Evolutionary conservation across 2,329 filamentous ascomycete genomes (phyloP).

Genomic region (Blastomyces silverae): DNA sequence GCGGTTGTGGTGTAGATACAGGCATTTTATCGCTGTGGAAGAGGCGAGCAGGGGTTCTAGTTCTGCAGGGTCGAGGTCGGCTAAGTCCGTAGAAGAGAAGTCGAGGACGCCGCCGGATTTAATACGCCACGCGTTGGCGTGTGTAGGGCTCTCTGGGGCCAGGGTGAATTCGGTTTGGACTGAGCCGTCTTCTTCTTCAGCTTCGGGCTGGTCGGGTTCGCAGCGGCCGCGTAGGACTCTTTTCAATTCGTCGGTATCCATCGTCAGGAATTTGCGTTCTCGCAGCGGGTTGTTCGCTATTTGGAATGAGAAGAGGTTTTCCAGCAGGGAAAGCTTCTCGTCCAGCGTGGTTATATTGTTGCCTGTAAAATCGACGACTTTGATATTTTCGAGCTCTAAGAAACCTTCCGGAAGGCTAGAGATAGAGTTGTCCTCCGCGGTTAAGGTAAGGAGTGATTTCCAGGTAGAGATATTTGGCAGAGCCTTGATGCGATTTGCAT

Average conservation of each 20-base stretch:
- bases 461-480: constrained; percentile 71
- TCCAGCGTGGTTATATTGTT: constrained; percentile 76
- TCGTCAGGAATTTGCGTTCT: constrained; percentile 77
- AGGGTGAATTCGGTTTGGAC: constrained; percentile 39
- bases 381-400: constrained; percentile 58
- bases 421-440: constrained; percentile 76
- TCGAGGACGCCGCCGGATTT: constrained; percentile 53
- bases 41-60: constrained; percentile 40
- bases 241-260: constrained; percentile 76
- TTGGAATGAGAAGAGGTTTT: constrained; percentile 64
- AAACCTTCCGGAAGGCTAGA: constrained; percentile 70
- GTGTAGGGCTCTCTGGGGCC: constrained; percentile 40
- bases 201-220: constrained; percentile 47
- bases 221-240: constrained; percentile 58
- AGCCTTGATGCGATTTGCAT: constrained; percentile 67
- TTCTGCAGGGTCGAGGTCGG: constrained; percentile 47
- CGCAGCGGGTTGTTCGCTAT: constrained; percentile 84
- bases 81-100: constrained; percentile 59
- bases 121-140: constrained; percentile 32
- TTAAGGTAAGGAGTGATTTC: constrained; percentile 63
- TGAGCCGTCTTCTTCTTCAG: constrained; percentile 36
- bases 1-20: constrained; percentile 71
- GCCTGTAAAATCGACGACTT: constrained; percentile 72
- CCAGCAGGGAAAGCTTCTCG: constrained; percentile 71
- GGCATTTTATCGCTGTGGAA: constrained; percentile 45